phyloP scores from a whole-genome alignment of 345 rosid species.

The Eutrema yunnanense region DNA sequence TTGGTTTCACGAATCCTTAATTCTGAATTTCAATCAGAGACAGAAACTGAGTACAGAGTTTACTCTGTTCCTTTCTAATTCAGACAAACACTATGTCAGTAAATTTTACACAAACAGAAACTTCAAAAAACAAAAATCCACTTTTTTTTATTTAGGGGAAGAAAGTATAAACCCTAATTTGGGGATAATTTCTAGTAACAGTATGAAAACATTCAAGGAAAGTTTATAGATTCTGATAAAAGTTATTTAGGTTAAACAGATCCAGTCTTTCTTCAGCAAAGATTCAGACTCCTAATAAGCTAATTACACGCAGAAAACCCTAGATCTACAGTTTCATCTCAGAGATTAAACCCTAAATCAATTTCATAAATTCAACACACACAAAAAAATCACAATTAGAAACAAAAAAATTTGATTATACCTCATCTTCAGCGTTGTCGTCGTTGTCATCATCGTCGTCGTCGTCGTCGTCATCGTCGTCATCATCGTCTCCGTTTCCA shows the following conservation, averaged over 20 bases:
- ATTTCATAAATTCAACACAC: neutral
- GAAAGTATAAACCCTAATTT: constrained; percentile 15
- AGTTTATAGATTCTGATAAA: neutral
- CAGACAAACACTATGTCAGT: neutral
- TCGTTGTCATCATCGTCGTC: constrained; percentile 49
- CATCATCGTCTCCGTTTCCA: constrained; percentile 45
- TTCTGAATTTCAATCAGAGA: neutral
- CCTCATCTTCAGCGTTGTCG: constrained; percentile 47
- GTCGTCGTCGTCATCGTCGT: constrained; percentile 39
- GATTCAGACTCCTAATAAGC: neutral
- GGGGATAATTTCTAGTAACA: neutral
- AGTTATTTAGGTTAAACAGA: neutral
- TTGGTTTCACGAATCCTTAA: neutral
- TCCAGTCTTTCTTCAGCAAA: neutral
- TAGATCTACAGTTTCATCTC: constrained; percentile 14
- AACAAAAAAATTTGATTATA: neutral
- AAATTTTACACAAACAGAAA: neutral
- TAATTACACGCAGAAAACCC: neutral
- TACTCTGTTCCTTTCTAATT: neutral
- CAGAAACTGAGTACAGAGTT: neutral
- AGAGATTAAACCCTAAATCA: neutral
- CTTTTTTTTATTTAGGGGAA: neutral
- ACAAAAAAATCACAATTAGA: no score
- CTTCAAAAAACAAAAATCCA: neutral
- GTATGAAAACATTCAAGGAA: neutral